A percentile compares a stretch with the other conserved stretches of the same genome.
Conservation (phyloP, 305 asterid species). For the Fraxinus dipetala region DNA sequence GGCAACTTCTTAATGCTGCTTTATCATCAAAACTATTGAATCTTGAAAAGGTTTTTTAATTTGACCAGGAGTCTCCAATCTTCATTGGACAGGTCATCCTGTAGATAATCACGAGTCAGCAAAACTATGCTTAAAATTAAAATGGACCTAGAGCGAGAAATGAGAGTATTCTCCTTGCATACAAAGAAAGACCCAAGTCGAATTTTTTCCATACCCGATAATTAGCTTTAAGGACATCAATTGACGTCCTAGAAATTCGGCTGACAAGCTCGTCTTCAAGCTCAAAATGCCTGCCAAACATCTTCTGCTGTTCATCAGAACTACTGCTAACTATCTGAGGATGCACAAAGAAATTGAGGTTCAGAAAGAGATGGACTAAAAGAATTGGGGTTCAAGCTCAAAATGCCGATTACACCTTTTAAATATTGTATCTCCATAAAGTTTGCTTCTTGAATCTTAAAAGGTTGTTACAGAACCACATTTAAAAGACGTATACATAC, state of each 20-base stretch:
- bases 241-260: slow-evolving; percentile 77
- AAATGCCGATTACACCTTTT: background rate
- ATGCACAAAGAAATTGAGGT: background rate
- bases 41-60: slow-evolving; percentile 74
- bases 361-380: background rate
- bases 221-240: slow-evolving; percentile 81
- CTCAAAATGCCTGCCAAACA: slow-evolving; percentile 94
- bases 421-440: background rate
- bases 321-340: slow-evolving; percentile 75
- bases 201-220: slow-evolving; percentile 56
- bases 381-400: background rate
- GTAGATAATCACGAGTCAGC: slow-evolving; percentile 22
- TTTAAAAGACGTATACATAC: background rate
- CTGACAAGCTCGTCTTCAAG: slow-evolving; percentile 94
- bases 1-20: background rate
- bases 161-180: background rate
- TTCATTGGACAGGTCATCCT: slow-evolving; percentile 73
- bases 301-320: slow-evolving; percentile 87
- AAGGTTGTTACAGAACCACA: background rate
- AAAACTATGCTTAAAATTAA: background rate
- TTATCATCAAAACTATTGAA: slow-evolving; percentile 12
- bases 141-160: background rate
- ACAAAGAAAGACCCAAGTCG: background rate
- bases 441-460: background rate
- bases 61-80: slow-evolving; percentile 68